Conservation (phyloP, 2,329 filamentous ascomycete genomes). For the Emericellopsis atlantica region DNA sequence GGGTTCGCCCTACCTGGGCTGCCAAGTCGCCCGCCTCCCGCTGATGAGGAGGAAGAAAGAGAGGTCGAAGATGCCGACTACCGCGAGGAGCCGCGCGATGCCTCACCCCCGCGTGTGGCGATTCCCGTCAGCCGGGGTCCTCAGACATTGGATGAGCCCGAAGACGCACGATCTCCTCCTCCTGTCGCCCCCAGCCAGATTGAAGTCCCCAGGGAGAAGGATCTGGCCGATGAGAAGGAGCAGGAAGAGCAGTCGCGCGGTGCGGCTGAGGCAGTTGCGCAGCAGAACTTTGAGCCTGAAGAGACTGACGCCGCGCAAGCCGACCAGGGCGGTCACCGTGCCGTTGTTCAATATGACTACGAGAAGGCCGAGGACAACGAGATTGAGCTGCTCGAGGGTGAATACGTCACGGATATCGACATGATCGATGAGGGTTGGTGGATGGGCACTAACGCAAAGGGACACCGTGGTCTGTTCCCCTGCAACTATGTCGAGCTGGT, state of each 20-base stretch:
- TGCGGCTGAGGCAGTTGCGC: constrained; percentile 41
- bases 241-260: constrained; percentile 46
- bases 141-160: constrained; percentile 35
- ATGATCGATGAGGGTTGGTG: constrained; percentile 99
- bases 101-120: constrained; percentile 74
- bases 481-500: constrained; percentile 93
- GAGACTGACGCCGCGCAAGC: constrained; percentile 25
- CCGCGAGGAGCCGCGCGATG: constrained; percentile 29
- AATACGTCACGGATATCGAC: constrained; percentile 81
- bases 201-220: constrained; percentile 50
- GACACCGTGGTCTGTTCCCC: constrained; percentile 84
- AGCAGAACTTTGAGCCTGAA: constrained; percentile 19
- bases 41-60: constrained; percentile 38
- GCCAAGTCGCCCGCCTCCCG: constrained; percentile 44
- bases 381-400: constrained; percentile 78
- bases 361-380: constrained; percentile 98
- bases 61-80: constrained; percentile 35
- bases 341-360: constrained; percentile 85
- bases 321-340: constrained; percentile 53
- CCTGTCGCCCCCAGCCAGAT: constrained; percentile 54
- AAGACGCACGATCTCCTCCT: constrained; percentile 37
- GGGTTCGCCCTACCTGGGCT: constrained; percentile 72
- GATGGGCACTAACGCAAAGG: constrained; percentile 80
- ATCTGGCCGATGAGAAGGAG: constrained; percentile 52
- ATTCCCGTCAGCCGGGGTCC: constrained; percentile 65